These are phyloP conservation scores for Trichoderma pleuroti DNA, from an alignment of 2,329 filamentous ascomycete species.

Conservation along the genomic window DNA sequence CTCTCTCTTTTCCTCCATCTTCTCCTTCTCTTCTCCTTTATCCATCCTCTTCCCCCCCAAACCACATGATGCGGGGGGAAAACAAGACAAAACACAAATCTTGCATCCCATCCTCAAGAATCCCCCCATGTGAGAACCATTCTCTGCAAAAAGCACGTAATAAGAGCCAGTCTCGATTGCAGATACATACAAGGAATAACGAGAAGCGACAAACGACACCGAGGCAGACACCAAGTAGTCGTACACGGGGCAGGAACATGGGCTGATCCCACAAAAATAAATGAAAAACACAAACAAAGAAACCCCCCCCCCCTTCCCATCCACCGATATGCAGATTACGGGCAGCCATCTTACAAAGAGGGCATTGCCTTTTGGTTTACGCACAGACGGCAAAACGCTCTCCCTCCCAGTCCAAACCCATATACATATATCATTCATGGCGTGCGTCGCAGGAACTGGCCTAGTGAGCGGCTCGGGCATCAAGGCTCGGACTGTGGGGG, in stretches of 20 bases:
- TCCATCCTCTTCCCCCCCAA: neutral
- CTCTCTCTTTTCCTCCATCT: neutral
- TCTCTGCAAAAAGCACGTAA: neutral
- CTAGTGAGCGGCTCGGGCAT: neutral
- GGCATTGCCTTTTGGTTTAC: neutral
- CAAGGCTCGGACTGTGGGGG: neutral
- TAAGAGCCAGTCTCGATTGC: constrained; percentile 14
- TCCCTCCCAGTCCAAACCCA: neutral
- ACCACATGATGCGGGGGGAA: neutral
- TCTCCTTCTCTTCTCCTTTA: neutral
- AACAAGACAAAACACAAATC: neutral
- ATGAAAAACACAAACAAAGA: neutral
- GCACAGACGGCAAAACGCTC: too few relatives aligned
- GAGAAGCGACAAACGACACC: neutral
- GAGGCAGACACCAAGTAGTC: neutral
- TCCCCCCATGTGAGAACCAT: neutral
- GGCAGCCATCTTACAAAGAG: neutral
- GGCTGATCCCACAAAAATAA: neutral
- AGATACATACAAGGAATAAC: constrained; percentile 7
- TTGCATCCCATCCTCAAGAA: neutral
- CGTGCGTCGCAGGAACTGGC: neutral
- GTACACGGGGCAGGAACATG: neutral
- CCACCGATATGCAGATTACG: neutral
- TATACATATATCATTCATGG: neutral
- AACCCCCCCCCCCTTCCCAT: neutral